Evolutionary conservation across 768 basidiomycete genomes (phyloP).

Genomic region (Cyclocybe aegerita): DNA sequence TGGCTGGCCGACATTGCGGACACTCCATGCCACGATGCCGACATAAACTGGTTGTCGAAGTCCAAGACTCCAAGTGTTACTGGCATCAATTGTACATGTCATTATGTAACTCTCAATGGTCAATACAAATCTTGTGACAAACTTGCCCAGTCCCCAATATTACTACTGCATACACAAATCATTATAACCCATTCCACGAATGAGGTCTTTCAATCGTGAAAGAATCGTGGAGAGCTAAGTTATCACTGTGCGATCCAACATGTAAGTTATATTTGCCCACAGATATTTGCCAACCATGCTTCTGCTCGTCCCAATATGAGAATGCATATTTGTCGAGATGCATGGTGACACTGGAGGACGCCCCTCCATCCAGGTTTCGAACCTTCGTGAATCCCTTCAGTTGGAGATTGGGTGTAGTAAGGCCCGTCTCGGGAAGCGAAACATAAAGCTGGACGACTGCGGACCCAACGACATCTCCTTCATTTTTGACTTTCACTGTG

Average conservation of each 20-base stretch:
- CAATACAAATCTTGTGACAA: no score
- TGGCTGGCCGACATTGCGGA: conserved; percentile 6
- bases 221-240: conserved; percentile 21
- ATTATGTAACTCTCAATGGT: no score
- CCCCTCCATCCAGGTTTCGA: conserved; percentile 46
- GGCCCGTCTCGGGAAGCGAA: conserved; percentile 44
- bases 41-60: no score
- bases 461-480: conserved; percentile 50
- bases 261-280: conserved; percentile 49
- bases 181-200: conserved; percentile 31
- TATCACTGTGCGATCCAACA: conserved; percentile 40
- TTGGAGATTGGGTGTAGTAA: conserved; percentile 58
- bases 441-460: conserved; percentile 72
- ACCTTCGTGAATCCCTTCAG: conserved; percentile 69
- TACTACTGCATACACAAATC: no score
- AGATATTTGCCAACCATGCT: conserved; percentile 47
- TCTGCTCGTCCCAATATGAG: conserved; percentile 56
- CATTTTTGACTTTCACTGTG: conserved; percentile 53
- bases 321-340: conserved; percentile 67
- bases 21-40: no score
- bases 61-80: neutral
- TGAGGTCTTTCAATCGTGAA: conserved; percentile 23
- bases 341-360: conserved; percentile 38
- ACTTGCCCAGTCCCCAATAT: no score
- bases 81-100: no score